Evolutionary conservation across 2,329 filamentous ascomycete genomes (phyloP), one percentile per base, ranked within the genome.

Genomic region (Aschersonia sp.): DNA sequence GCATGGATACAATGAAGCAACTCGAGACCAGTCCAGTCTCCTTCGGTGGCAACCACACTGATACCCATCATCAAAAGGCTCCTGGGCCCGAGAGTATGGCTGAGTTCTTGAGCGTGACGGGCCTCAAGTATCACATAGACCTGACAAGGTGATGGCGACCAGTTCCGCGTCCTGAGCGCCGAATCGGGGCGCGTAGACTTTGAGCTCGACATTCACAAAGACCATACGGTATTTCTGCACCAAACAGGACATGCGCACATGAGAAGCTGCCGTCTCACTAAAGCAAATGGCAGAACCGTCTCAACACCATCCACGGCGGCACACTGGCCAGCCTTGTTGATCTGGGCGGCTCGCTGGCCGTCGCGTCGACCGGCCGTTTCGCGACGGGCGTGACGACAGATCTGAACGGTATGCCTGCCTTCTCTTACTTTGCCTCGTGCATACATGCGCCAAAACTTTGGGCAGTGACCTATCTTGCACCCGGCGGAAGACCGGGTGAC

Each of bases 241-340:
- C 7, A 9, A 7, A 9, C 32, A 38, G 7, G 7, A 12, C 32
- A 12, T 12, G 32, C 32, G 6, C 6, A 20, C 1, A 20, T 20
- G 20, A 20, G 20, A 20, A 20, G 20, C 20, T 20, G 20, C 20
- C 20, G 20, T 20, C 20, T 20, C 20, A 20, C 35, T 43, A 43
- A 9, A 47, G 5, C 1, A 6, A 0, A 4, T 5, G 0, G 0
- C 29, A 89, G 83, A 91, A 91, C 59, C 80, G 85, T 1, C 69
- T 91, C 0, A 75, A 80, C 47, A 89, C 83, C 38, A 73, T 89
- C 31, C 85, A 91, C 56, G 85, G 85, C 20, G 85, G 85, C 4
- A 86, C 85, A 0, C 80, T 91, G 31, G 85, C 85, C 3, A 85
- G 80, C 59, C 81, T 89, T 66, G 81, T 83, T 31, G 80, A 83